Base-by-base conservation (phyloP, 805 yeast genomes). In the Ogataea pignaliae region DNA sequence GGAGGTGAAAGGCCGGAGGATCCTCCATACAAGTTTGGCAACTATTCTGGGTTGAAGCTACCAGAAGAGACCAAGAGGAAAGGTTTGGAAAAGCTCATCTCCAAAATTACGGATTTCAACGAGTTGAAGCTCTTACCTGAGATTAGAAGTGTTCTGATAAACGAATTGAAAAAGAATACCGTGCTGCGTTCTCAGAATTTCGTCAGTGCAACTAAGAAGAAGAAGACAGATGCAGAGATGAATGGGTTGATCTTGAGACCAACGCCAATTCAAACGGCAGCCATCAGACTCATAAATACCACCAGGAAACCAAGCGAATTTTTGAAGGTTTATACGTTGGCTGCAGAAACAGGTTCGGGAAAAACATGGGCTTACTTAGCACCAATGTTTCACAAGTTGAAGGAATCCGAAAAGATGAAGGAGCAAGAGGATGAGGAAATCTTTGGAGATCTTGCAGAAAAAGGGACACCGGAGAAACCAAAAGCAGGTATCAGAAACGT, bases 331-430 rank as follows among this genome's bases (percentile, higher is more conserved):
- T 88, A 79, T 69, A 79, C 93, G 2, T 64, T 91, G 43, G 97
- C 98, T 0, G 96, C 97, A 3, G 98, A 93, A 61, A 91, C 99
- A 0, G 99, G 99, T 0, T 85, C 96, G 0, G 99, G 99, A 9
- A 91, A 91, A 60, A 91, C 99, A 0, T 81, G 96, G 81, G 89
- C 97, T 0, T 91, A 90, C 57, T 59, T 93, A 47, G 79, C 85
- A 0, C 90, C 96, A 0, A 50, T 91, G 31, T 50, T 90, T 33
- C 84, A 88, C 39, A 79, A 77, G 50, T 63, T 90, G 50, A 76
- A 79, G 47, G 81, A 82, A 45, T 79, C 76, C 40, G 81, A 83
- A 44, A 46, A 62, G 2, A 70, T 61, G 41, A 42, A 41, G 11
- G 58, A 63, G 0, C 71, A 68, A 5, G 57, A 60, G 3, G 71